Evolutionary conservation across 208 protist genomes (phyloP), one percentile per base, ranked within the genome.

Genomic region (Trypanosoma melophagium): DNA sequence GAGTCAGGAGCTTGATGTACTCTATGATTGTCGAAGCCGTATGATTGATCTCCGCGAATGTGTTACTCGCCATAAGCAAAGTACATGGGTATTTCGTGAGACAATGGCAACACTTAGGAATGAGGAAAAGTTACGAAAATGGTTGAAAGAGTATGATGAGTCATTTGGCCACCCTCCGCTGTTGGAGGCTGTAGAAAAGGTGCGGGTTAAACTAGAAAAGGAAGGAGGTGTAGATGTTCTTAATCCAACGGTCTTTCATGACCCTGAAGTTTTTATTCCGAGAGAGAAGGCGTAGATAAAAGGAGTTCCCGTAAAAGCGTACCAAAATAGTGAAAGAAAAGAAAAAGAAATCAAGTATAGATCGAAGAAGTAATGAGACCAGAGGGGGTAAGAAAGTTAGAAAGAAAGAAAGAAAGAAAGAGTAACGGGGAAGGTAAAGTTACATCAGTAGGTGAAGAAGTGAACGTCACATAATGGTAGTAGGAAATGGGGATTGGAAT

Each of bases 1-100:
- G 62, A 93, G 86, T 65, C 84, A 93, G 67, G 86, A 92, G 73
- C 67, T 92, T 14, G 89, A 95, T 66, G 89, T 95, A 16, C 71
- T 93, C 35, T 95, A 93, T 70, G 89, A 95, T 72, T 95, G 89
- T 74, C 86, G 89, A 25, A 91, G 84, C 60, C 79, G 89, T 44
- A 76, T 92, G 67, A 78, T 92, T 44, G 89, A 95, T 68, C 76
- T 95, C 71, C 79, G 86, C 3, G 86, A 95, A 77, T 95, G 89
- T 63, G 75, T 80, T 12, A 75, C 81, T 21, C 81, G 84, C 16
- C 83, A 95, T 64, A 95, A 95, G 77, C 89, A 95, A 68, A 71
- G 79, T 40, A 91, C 82, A 25, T 95, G 89, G 89, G 86, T 87
- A 19, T 80, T 95, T 73, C 81, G 89, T 31, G 84, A 95, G 77